phyloP scores from a whole-genome alignment of 768 basidiomycete species.

The Suillus ampliporus region DNA sequence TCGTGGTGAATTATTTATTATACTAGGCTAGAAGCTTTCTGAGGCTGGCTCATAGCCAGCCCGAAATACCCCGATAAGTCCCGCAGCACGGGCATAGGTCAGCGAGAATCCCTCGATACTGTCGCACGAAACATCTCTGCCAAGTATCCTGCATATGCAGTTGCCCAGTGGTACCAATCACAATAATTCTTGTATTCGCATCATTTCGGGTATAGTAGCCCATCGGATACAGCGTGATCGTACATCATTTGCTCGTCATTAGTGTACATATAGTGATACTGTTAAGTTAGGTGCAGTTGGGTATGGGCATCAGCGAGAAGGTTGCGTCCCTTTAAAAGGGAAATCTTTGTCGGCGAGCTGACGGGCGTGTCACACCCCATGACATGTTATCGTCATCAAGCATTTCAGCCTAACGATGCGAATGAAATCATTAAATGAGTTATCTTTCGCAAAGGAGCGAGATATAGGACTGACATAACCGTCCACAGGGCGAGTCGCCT shows the following conservation, averaged over 20 bases:
- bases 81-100: too few species aligned
- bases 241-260: slow-evolving; percentile 21
- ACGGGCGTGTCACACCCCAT: slow-evolving; percentile 20
- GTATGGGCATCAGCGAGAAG: background rate
- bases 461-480: slow-evolving; percentile 23
- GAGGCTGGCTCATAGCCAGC: too few species aligned
- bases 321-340: slow-evolving; percentile 15
- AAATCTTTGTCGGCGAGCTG: slow-evolving; percentile 13
- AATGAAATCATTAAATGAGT: background rate
- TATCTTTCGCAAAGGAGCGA: background rate
- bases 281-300: slow-evolving; percentile 11
- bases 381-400: slow-evolving; percentile 37
- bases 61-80: background rate
- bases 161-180: background rate
- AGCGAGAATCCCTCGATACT: too few species aligned
- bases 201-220: background rate
- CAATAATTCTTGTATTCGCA: background rate
- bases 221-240: slow-evolving; percentile 9
- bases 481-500: slow-evolving; percentile 4
- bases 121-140: too few species aligned
- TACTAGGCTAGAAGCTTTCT: background rate
- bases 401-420: slow-evolving; percentile 28
- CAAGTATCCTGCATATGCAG: too few species aligned
- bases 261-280: slow-evolving; percentile 15
- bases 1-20: background rate